Evolutionary conservation across 2,329 filamentous ascomycete species (phyloP).

Genomic region (Fusarium lateritium): DNA sequence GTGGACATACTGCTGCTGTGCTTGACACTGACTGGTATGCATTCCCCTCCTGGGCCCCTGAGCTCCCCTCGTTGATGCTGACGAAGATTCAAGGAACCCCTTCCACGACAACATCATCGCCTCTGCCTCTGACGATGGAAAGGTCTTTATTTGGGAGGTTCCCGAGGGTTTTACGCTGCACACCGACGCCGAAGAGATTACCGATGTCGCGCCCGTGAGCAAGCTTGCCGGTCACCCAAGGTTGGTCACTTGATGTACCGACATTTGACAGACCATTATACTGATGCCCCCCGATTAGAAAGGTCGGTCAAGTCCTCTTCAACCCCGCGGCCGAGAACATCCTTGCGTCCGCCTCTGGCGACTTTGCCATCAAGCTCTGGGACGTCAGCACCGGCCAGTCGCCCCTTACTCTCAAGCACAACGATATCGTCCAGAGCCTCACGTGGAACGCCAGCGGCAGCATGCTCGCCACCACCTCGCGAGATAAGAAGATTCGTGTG

Average conservation of each 20-base stretch:
- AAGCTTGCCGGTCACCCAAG: conserved; percentile 90
- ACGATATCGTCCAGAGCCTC: conserved; percentile 93
- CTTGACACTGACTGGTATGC: conserved; percentile 96
- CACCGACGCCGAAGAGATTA: conserved; percentile 86
- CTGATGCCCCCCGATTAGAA: conserved; percentile 68
- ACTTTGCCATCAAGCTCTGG: conserved; percentile 96
- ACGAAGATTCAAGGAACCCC: conserved; percentile 77
- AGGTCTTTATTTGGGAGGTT: conserved; percentile 97
- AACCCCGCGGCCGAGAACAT: conserved; percentile 97
- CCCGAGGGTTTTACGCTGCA: conserved; percentile 88
- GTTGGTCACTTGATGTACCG: conserved; percentile 60
- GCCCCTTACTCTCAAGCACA: conserved; percentile 84
- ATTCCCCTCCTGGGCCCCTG: conserved; percentile 27
- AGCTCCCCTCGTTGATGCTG: conserved; percentile 21
- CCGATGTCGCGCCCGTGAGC: conserved; percentile 84
- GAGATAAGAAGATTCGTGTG: conserved; percentile 97
- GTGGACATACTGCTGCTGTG: conserved; percentile 94
- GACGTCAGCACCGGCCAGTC: conserved; percentile 85
- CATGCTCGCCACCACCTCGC: conserved; percentile 90
- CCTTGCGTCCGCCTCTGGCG: conserved; percentile 93
- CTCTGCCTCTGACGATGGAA: conserved; percentile 96
- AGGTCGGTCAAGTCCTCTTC: conserved; percentile 98
- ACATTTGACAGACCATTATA: conserved; percentile 7
- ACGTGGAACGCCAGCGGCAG: conserved; percentile 95
- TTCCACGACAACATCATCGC: conserved; percentile 96